A percentile compares a stretch with the other conserved stretches of the same genome.
Evolutionary conservation across 805 yeast genomes (phyloP).

Genomic region (Clavispora vitiphila): DNA sequence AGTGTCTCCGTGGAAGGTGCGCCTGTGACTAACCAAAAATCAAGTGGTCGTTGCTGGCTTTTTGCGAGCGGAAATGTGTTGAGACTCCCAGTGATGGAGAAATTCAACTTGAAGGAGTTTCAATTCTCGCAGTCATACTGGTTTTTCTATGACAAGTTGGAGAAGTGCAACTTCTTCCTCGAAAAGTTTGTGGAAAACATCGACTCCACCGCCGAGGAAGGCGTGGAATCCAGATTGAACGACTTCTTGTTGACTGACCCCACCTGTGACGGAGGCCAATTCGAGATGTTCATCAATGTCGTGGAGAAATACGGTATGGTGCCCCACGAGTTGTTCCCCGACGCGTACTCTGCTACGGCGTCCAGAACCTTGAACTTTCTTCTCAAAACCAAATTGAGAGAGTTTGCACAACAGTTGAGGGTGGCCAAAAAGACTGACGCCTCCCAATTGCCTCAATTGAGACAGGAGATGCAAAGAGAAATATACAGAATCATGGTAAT

Average conservation of each 20-base stretch:
- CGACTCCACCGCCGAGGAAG: slow-evolving; percentile 9
- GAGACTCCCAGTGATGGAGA: slow-evolving; percentile 15
- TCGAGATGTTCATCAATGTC: slow-evolving; percentile 17
- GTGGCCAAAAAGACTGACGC: slow-evolving; percentile 2
- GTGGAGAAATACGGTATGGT: slow-evolving; percentile 18
- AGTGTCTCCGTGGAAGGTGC: slow-evolving; percentile 47
- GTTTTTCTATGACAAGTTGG: slow-evolving; percentile 18
- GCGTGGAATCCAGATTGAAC: slow-evolving; percentile 12
- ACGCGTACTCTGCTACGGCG: slow-evolving; percentile 16
- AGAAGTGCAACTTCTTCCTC: slow-evolving; percentile 16
- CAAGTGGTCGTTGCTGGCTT: slow-evolving; percentile 20
- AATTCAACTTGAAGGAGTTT: slow-evolving; percentile 15
- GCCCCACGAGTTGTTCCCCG: slow-evolving; percentile 16
- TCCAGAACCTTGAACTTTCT: slow-evolving; percentile 16
- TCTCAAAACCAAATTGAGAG: slow-evolving; percentile 17
- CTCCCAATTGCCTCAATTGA: not conserved
- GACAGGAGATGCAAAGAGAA: slow-evolving; percentile 14
- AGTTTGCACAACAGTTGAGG: slow-evolving; percentile 17
- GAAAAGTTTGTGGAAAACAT: slow-evolving; percentile 13
- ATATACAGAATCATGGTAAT: slow-evolving; percentile 16
- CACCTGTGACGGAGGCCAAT: slow-evolving; percentile 18
- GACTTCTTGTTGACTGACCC: slow-evolving; percentile 16
- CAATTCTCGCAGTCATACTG: slow-evolving; percentile 18
- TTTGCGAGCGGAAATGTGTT: slow-evolving; percentile 17
- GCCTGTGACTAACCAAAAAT: slow-evolving; percentile 39